Base-by-base conservation (phyloP, 2,329 filamentous ascomycete genomes). In the Aspergillus sp. region DNA sequence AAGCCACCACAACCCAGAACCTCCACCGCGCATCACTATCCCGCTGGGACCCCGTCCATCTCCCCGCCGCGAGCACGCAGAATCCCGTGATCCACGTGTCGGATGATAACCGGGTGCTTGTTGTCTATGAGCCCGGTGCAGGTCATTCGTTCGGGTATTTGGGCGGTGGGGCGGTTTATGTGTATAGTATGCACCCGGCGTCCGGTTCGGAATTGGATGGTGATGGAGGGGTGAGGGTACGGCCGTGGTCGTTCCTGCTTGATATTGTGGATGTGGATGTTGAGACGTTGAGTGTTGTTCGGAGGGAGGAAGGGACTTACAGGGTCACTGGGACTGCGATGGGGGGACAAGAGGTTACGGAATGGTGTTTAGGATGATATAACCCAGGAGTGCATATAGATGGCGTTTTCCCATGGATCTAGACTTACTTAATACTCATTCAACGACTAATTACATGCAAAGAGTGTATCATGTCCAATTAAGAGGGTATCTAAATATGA, bases 201-300 rank as follows among this genome's bases (percentile, higher is more conserved):
- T 32, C 10, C 2, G 3, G 41, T 49, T 5, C 41, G 19, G 19
- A 5, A 19, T 19, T 10, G 9, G 26, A 9, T 19, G 40, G 40
- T 19, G 28, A 6, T 42, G 40, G n/a, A 12, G 40, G 30, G 29
- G 26, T 10, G 5, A n/a, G 6, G 3, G 8, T 56, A 29, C 50
- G 48, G 12, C 43, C 49, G 7, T 57, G 54, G 54, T 48, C 54
- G 7, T 54, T 53, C 28, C 43, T 57, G 12, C 32, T 57, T 6
- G 54, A 55, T 32, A 48, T 52, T 27, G 41, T 49, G 10, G 38
- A 48, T 33, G 46, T 48, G 30, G 48, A 55, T 35, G 29, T 55
- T 19, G 46, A 55, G 10, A 19, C 28, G 9, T n/a, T 57, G 10
- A 45, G 36, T 6, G 45, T 53, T 29, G 28, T 7, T 19, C 19